Conservation (phyloP, 164 flowering plant species). For the Dillenia suffruticosa region DNA sequence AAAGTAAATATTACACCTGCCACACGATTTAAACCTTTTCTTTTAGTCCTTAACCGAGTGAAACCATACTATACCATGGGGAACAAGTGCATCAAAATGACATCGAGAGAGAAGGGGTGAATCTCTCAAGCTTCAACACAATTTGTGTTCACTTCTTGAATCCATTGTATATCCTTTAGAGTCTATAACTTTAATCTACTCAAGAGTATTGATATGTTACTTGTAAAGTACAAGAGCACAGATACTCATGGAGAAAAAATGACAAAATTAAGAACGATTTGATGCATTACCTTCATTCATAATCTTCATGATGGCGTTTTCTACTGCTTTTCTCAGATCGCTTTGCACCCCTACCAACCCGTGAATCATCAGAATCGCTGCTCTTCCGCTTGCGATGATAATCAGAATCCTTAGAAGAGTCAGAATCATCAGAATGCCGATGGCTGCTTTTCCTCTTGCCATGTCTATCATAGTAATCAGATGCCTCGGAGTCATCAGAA, state of each 20-base stretch:
- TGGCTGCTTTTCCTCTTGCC: conserved; percentile 47
- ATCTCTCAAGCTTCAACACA: too few relatives aligned
- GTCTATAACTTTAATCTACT: too few relatives aligned
- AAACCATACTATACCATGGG: too few relatives aligned
- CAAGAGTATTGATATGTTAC: too few relatives aligned
- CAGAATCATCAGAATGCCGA: conserved; percentile 50
- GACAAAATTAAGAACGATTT: neutral
- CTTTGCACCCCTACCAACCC: conserved; percentile 56
- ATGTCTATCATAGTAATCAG: conserved; percentile 35
- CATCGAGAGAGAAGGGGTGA: too few relatives aligned
- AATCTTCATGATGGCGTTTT: conserved; percentile 31
- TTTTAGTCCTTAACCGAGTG: too few relatives aligned
- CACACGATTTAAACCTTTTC: too few relatives aligned
- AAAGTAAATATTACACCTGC: too few relatives aligned
- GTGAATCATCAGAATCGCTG: conserved; percentile 53
- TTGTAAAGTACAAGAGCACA: neutral
- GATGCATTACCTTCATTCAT: conserved; percentile 12
- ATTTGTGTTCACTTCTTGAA: too few relatives aligned
- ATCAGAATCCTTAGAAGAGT: conserved; percentile 33
- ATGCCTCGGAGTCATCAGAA: conserved; percentile 52
- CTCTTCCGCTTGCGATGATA: conserved; percentile 42
- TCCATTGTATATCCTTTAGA: too few relatives aligned
- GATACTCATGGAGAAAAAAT: neutral
- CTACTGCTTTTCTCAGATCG: conserved; percentile 56
- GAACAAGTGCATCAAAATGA: too few relatives aligned